Percentiles rank a stretch among this genome's conserved stretches.
These are phyloP conservation scores for Mallotus nudiflorus DNA, from an alignment of 345 rosid species.

Conservation along the genomic window DNA sequence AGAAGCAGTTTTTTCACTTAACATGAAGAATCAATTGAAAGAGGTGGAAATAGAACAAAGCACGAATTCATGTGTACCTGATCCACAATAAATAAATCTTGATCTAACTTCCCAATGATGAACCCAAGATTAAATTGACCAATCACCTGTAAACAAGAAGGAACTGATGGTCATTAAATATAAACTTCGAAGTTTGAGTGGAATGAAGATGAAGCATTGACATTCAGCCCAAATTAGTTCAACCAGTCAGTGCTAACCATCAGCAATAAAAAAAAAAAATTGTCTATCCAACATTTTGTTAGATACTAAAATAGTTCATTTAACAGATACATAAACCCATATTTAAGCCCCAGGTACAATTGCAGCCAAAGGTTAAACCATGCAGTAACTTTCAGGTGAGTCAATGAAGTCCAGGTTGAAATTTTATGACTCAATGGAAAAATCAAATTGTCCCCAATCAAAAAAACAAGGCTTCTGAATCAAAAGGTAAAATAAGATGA, in stretches of 20 bases:
- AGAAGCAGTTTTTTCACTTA: background rate
- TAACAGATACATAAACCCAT: slow-evolving; percentile 3
- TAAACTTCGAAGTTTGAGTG: background rate
- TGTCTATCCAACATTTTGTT: background rate
- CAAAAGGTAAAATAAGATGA: too few relatives aligned
- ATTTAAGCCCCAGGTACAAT: slow-evolving; percentile 6
- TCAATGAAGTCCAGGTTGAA: slow-evolving; percentile 5
- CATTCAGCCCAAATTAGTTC: background rate
- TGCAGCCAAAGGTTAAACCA: background rate
- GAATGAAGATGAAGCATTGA: background rate
- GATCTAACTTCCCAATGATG: slow-evolving; percentile 84
- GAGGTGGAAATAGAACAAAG: slow-evolving; percentile 8
- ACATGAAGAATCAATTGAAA: slow-evolving; percentile 10
- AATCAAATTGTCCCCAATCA: slow-evolving; percentile 10
- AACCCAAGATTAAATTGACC: slow-evolving; percentile 99
- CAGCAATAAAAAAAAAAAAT: background rate
- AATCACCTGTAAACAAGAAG: slow-evolving; percentile 52
- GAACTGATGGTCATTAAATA: background rate
- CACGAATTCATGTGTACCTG: slow-evolving; percentile 57
- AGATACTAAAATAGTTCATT: background rate
- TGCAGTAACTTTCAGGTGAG: slow-evolving; percentile 12
- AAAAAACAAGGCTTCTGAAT: slow-evolving; percentile 1
- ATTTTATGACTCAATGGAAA: background rate
- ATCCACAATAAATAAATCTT: slow-evolving; percentile 94
- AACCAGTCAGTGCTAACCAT: background rate